phyloP scores from a whole-genome alignment of 352 stramenopile species.

The Phytophthora sp. region DNA sequence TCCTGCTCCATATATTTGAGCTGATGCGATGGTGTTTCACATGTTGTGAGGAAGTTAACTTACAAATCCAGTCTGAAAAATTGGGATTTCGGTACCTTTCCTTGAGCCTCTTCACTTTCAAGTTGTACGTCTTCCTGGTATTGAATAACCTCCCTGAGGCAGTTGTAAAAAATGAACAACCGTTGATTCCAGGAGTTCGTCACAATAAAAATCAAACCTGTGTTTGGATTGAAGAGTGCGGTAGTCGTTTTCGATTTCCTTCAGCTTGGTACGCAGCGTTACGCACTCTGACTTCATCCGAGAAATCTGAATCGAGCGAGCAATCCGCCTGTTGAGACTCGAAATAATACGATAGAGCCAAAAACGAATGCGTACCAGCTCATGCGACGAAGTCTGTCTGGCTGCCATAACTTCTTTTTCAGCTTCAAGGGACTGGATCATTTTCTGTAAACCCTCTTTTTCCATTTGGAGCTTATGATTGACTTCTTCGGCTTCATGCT shows the following conservation, averaged over 20 bases:
- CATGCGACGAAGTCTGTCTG: conserved; percentile 64
- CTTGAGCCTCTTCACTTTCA: conserved; percentile 67
- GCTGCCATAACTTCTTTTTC: conserved; percentile 56
- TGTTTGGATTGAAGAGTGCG: conserved; percentile 75
- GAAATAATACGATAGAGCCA: not conserved
- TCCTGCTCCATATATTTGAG: conserved; percentile 81
- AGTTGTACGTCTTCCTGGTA: conserved; percentile 74
- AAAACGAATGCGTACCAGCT: conserved; percentile 49
- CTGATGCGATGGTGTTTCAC: conserved; percentile 19
- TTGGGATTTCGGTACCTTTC: conserved; percentile 45
- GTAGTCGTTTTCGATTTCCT: conserved; percentile 83
- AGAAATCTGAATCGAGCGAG: conserved; percentile 39
- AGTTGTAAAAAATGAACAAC: not conserved
- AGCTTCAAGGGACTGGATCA: conserved; percentile 52
- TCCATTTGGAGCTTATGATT: conserved; percentile 60
- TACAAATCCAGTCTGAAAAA: not conserved
- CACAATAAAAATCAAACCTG: conserved; percentile 35
- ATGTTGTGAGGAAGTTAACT: not conserved
- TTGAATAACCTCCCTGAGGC: conserved; percentile 58
- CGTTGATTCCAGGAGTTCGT: not conserved
- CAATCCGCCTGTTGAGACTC: conserved; percentile 1
- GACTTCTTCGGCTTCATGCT: conserved; percentile 55
- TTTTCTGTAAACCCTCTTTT: conserved; percentile 50
- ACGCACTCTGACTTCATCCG: conserved; percentile 77
- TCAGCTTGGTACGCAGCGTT: conserved; percentile 68